phyloP scores from a whole-genome alignment of 768 basidiomycete species.

The Suillus subaureus region DNA sequence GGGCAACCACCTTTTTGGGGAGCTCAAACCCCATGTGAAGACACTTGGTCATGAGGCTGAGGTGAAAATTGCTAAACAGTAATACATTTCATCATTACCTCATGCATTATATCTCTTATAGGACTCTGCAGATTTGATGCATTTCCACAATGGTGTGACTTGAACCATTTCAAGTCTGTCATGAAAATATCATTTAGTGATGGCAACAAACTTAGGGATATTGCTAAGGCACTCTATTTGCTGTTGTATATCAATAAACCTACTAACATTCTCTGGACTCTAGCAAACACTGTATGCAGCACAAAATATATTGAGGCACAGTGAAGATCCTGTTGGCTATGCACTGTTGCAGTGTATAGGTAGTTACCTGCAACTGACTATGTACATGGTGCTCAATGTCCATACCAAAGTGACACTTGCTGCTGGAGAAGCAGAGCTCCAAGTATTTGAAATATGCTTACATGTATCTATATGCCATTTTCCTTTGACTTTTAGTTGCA shows the following conservation, averaged over 20 bases:
- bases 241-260: not conserved
- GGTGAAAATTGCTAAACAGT: slow-evolving; percentile 14
- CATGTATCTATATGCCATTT: not conserved
- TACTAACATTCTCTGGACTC: not conserved
- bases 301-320: not conserved
- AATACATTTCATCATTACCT: slow-evolving; percentile 3
- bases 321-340: slow-evolving; percentile 19
- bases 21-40: not conserved
- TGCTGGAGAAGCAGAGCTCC: slow-evolving; percentile 10
- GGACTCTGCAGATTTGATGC: slow-evolving; percentile 23
- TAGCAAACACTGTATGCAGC: not conserved
- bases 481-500: not conserved
- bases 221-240: slow-evolving; percentile 33
- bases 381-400: slow-evolving; percentile 30
- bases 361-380: slow-evolving; percentile 33
- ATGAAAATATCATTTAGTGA: slow-evolving; percentile 33
- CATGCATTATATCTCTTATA: not conserved
- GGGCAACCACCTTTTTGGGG: slow-evolving; percentile 28
- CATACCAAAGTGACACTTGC: slow-evolving; percentile 32
- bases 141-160: slow-evolving; percentile 35
- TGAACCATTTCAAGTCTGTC: slow-evolving; percentile 37
- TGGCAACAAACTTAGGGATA: slow-evolving; percentile 38
- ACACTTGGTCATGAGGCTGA: not conserved
- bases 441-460: not conserved
- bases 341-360: slow-evolving; percentile 30